Evolutionary conservation across 2,329 filamentous ascomycete species (phyloP).

Genomic region (Fusarium camptoceras): DNA sequence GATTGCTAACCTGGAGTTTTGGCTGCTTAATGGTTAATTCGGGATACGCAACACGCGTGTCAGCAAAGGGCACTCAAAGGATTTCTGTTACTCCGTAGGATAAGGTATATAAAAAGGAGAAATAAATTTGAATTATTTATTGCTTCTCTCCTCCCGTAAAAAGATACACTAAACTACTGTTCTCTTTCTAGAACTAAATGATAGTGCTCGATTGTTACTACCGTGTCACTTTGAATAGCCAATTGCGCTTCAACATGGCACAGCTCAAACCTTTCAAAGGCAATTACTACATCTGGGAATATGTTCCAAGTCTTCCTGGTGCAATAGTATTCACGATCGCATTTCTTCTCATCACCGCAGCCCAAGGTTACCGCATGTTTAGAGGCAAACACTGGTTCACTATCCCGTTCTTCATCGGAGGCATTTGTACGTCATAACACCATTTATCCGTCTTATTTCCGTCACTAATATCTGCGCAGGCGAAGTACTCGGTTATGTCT

Average conservation of each 20-base stretch:
- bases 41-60: constrained; percentile 35
- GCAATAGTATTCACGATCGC: constrained; percentile 60
- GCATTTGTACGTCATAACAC: constrained; percentile 53
- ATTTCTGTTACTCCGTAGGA: neutral
- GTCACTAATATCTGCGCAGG: neutral
- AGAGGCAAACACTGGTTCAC: constrained; percentile 62
- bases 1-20: neutral
- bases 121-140: fast-evolving
- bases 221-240: too few relatives aligned
- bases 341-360: constrained; percentile 53
- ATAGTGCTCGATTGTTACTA: too few relatives aligned
- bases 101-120: neutral
- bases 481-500: constrained; percentile 29
- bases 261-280: constrained; percentile 15
- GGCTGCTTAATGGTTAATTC: neutral
- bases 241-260: constrained; percentile 15
- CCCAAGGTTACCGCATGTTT: constrained; percentile 57
- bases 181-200: too few relatives aligned
- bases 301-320: constrained; percentile 57
- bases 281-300: constrained; percentile 42
- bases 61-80: neutral
- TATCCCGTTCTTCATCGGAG: constrained; percentile 58
- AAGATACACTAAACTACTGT: too few relatives aligned
- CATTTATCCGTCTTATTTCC: fast-evolving
- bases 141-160: fast-evolving